Percentiles rank a stretch among this genome's conserved stretches.
These are phyloP conservation scores for Penicillium sp. DNA, from an alignment of 2,329 filamentous ascomycete genomes.

Conservation along the genomic window DNA sequence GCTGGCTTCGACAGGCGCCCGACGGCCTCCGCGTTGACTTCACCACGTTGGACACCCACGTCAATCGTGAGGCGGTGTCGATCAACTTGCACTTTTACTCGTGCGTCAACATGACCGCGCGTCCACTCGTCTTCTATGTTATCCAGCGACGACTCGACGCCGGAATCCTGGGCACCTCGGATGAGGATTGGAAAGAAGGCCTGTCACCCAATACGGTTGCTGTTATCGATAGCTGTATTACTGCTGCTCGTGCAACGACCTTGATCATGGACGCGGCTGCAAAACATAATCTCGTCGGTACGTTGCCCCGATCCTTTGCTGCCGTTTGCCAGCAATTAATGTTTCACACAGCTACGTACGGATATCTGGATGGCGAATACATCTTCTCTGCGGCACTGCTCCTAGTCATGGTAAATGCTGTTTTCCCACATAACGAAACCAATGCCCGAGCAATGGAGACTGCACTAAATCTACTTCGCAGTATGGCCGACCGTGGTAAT, in stretches of 20 bases:
- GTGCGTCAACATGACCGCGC: constrained; percentile 54
- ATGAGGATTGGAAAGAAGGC: constrained; percentile 46
- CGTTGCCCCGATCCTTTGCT: constrained; percentile 7
- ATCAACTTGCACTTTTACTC: constrained; percentile 54
- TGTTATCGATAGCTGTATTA: constrained; percentile 52
- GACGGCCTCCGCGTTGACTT: constrained; percentile 48
- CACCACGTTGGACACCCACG: constrained; percentile 36
- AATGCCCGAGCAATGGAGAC: constrained; percentile 46
- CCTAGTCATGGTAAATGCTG: constrained; percentile 52
- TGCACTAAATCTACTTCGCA: constrained; percentile 44
- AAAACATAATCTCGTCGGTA: constrained; percentile 49
- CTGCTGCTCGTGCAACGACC: constrained; percentile 48
- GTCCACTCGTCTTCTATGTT: constrained; percentile 52
- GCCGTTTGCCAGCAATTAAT: not conserved
- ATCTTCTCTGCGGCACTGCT: constrained; percentile 52
- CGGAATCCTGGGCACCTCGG: constrained; percentile 29
- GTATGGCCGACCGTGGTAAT: constrained; percentile 52
- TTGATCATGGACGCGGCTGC: constrained; percentile 48
- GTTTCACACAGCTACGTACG: constrained; percentile 46
- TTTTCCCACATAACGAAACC: constrained; percentile 45
- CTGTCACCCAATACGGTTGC: constrained; percentile 47
- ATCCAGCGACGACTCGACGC: constrained; percentile 47
- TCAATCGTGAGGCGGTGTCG: constrained; percentile 49
- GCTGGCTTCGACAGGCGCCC: constrained; percentile 49
- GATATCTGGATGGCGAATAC: constrained; percentile 55